Evolutionary conservation across 352 stramenopile genomes (phyloP), one percentile per base, ranked within the genome.

Genomic region (Saprolegnia parasitica): DNA sequence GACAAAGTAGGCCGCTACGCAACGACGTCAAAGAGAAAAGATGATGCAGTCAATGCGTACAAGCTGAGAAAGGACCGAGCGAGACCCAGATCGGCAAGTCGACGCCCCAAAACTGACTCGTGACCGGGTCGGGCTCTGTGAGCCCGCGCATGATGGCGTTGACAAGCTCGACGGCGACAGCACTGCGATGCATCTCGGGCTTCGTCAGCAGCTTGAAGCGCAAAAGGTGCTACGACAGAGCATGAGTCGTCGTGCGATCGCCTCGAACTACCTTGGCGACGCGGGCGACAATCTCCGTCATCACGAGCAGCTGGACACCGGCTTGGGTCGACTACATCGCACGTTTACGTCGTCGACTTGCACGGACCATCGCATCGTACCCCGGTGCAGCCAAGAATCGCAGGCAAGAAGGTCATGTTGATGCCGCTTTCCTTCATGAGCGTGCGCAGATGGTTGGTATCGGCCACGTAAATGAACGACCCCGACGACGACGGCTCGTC

Each of bases 41-140:
- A n/a, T n/a, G n/a, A 35, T 35, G 29, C 29, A 35, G 5, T 35
- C 13, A 18, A 49, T 2, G 16, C 29, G 16, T 70, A 70, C 63
- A 60, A 6, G 83, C 81, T 11, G 83, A 72, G 71, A 84, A 88
- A 0, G 77, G 78, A 23, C 86, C 86, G 1, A 94, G 74, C 4
- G 79, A 72, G 55, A 87, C 78, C 77, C 80, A 78, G 20, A 91
- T 80, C 0, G 78, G 81, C 1, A 79, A 83, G 49, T 93, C 81
- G 0, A 91, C 77, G 18, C 81, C 71, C 86, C 86, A 94, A 42
- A 94, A 94, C 60, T 93, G 84, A 49, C 63, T 70, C 24, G 32
- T 16, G 35, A 52, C n/a, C 18, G 63, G 29, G 3, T 16, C 18
- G 11, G 46, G 11, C 13, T 18, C 18, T 9, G 54, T 47, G 8